Base-by-base conservation (phyloP, 1,284 basidiomycete species). In the Trichosporon ovoides region DNA sequence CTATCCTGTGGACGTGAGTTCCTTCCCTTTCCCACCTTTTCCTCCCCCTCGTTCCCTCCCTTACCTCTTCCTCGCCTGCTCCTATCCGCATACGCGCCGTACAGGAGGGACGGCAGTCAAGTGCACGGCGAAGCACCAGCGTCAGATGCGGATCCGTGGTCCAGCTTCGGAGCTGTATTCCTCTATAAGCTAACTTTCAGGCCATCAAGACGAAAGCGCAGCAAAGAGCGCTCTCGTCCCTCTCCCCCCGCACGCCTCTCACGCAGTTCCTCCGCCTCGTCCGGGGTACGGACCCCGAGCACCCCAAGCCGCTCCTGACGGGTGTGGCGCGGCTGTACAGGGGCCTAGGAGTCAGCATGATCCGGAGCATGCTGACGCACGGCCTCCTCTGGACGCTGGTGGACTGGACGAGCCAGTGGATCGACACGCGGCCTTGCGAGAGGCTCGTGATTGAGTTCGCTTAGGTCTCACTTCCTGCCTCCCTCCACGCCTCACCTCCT, bases 161-260 rank as follows among this genome's bases (percentile, higher is more conserved):
- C 4, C 5, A 31, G 28, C 28, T 4, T 4, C 9, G 28, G 28
- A 9, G 28, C 28, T 31, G 9, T 31, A 9, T 31, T 31, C 9
- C 5, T 31, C 1, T 22, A n/a, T 13, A 12, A 35, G 54, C 59
- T 65, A 46, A 65, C 51, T 20, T 5, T 2, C 40, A 77, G 75
- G 75, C 74, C 11, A 75, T 76, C 61, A 77, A 75, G 72, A 78
- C 75, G 5, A 76, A 77, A 63, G 73, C 75, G 3, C 76, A 78
- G 59, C 74, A 76, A 55, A 66, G 76, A 22, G 72, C 72, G 10
- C 58, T 78, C 18, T 71, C 74, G 12, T 70, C 70, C n/a, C 56
- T 76, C 4, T 59, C 64, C 28, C 67, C 68, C 2, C 66, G 75
- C 2, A 73, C 75, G 18, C 71, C 75, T 3, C 36, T 69, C 13